Base-by-base conservation (phyloP, 2,329 filamentous ascomycete genomes). In the Ophiosphaerella herpotricha region DNA sequence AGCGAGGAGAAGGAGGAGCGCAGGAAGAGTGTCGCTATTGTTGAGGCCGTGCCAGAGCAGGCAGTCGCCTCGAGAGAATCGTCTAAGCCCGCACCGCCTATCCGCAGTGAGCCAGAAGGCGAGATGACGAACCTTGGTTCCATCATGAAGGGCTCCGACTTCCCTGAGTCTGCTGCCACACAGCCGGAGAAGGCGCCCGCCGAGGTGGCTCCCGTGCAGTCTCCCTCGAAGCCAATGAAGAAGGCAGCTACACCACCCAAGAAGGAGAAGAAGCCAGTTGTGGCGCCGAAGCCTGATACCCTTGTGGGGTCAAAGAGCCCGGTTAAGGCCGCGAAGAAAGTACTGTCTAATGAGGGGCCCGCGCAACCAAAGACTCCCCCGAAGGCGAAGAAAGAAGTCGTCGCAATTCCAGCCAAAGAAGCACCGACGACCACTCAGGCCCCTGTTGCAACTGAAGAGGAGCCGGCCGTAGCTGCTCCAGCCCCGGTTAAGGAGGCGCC, bases 31-130 rank as follows among this genome's bases (percentile, higher is more conserved):
- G 57, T 63, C 8, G 61, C 64, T 13, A 61, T 75, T 33, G 54
- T 62, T 21, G 74, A 77, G 40, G 59, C 68, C 5, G 67, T 78
- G 6, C 76, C 76, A 39, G 76, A 78, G 59, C 63, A 72, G 43
- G 77, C 75, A 7, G 64, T 77, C 38, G 73, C 74, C 45, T 71
- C 70, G 29, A 65, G 71, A 56, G 71, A 59, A 52, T 69, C 67
- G n/a, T 70, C 72, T 24, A 67, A 64, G 41, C 68, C 70, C 6
- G 64, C 70, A 45, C 67, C 68, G 31, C 63, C 65, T 7, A 57
- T 68, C 57, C 56, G 66, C 59, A 51, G 65, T 48, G 49, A 57
- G 38, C 48, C 66, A 41, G 65, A 54, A 32, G 56, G 47, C 48
- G 56, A 59, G 26, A 70, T 70, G 57, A 56, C 63, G 40, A 71